Conservation (phyloP, 768 basidiomycete species). For the Flagelloscypha sp. region DNA sequence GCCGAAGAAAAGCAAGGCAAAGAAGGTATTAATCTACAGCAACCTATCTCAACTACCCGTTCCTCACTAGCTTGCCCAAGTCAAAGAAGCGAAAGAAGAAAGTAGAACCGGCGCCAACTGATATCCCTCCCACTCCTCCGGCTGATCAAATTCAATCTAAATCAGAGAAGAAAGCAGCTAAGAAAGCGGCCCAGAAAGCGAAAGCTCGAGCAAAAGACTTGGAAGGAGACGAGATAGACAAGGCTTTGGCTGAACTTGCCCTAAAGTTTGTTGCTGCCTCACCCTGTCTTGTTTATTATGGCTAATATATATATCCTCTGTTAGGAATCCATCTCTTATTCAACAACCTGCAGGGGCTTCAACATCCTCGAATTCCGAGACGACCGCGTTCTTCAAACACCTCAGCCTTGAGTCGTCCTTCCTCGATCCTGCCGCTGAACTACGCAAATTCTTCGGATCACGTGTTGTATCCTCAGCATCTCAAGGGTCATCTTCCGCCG, state of each 20-base stretch:
- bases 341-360: constrained; percentile 14
- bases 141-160: constrained; percentile 6
- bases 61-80: constrained; percentile 10
- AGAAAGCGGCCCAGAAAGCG: constrained; percentile 56
- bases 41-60: not conserved
- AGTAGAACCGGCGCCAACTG: constrained; percentile 3
- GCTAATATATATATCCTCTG: constrained; percentile 1
- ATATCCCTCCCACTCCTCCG: constrained; percentile 1
- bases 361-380: constrained; percentile 20
- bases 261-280: constrained; percentile 44
- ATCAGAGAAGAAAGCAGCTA: constrained; percentile 31
- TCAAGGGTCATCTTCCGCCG: constrained; percentile 23
- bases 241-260: constrained; percentile 77
- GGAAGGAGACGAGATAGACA: constrained; percentile 72
- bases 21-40: constrained; percentile 8
- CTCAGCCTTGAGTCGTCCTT: constrained; percentile 73
- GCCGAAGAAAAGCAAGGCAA: constrained; percentile 25
- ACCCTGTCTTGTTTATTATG: not conserved
- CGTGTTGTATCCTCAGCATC: constrained; percentile 55
- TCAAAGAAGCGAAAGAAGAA: constrained; percentile 36
- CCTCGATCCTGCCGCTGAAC: constrained; percentile 84
- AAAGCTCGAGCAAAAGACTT: constrained; percentile 60
- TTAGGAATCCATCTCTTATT: constrained; percentile 39
- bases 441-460: constrained; percentile 90
- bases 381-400: no score